Evolutionary conservation across 169 alveolate genomes (phyloP).

Genomic region (Cryptosporidium canis): DNA sequence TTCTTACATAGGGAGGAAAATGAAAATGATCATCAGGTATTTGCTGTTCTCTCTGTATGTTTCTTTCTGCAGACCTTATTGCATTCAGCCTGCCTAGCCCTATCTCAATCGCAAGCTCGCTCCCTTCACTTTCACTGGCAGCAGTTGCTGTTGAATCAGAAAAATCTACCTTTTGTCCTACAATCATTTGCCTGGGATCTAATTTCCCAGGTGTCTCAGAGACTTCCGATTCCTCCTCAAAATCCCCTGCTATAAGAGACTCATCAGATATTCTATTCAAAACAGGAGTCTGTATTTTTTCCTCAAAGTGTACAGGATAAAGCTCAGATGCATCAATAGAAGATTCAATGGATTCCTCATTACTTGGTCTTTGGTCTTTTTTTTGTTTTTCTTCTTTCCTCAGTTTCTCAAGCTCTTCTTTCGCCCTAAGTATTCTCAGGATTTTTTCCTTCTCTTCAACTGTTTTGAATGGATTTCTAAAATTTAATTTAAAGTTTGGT

Average conservation of each 20-base stretch:
- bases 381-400: background rate
- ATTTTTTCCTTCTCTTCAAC: conserved; percentile 34
- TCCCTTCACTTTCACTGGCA: background rate
- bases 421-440: conserved; percentile 20
- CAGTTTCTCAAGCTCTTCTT: conserved; percentile 9
- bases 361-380: background rate
- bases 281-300: background rate
- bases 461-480: conserved; percentile 61
- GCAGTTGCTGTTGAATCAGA: background rate
- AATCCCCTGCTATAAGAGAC: conserved; percentile 32
- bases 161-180: background rate
- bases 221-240: conserved; percentile 19
- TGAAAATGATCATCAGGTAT: background rate
- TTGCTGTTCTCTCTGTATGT: background rate
- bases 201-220: background rate
- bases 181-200: background rate
- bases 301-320: background rate
- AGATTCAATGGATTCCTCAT: background rate
- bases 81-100: conserved; percentile 6
- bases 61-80: conserved; percentile 7
- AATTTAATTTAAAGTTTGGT: background rate
- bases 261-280: conserved; percentile 1
- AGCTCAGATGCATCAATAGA: conserved; percentile 11
- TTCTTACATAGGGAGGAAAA: background rate
- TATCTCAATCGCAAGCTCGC: conserved; percentile 16